Base-by-base conservation (phyloP, 2,329 filamentous ascomycete species). In the Chaetoscypha palmicola region DNA sequence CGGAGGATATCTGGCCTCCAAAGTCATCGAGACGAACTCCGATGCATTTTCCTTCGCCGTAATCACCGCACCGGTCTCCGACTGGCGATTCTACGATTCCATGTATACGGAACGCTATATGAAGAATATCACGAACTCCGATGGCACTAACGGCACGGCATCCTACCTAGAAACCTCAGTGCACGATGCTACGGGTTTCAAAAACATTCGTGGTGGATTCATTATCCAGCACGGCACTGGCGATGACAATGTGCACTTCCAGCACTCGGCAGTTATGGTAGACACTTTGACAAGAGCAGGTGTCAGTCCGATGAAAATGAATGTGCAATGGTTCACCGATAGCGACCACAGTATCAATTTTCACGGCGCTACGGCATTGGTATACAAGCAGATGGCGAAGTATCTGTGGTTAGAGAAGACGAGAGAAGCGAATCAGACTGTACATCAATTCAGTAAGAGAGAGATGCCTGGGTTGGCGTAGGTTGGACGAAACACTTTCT, bases 101-200 rank as follows among this genome's bases (percentile, higher is more conserved):
- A 76, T 85, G 68, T 86, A 84, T 60, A 83, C 81, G 0, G 81
- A 86, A 61, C 73, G 81, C 9, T 86, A 83, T 65, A 85, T 86
- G 81, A 83, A 83, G 64, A 75, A 69, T 1, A 68, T 72, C 1
- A 63, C 66, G 2, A 62, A 65, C 31, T 85, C 33, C 1, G 33
- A 36, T 33, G 26, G 24, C 14, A 30, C 41, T 11, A 43, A 43
- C 24, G 41, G 85, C 56, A 64, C 63, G 0, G 73, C 62, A 0
- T 80, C 79, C 22, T 86, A 86, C 64, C 72, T 73, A 45, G 66
- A 68, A 40, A 76, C 76, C 0, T 78, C 79, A 0, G 77, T 85
- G 2, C 70, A 72, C 46, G 68, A 76, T 3, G 61, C 69, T 0
- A 66, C 66, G 0, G 81, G 81, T 0, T 86, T 86, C 68, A 76